Base-by-base conservation (phyloP, 192 early-diverging fungal species). In the Podila epigama region DNA sequence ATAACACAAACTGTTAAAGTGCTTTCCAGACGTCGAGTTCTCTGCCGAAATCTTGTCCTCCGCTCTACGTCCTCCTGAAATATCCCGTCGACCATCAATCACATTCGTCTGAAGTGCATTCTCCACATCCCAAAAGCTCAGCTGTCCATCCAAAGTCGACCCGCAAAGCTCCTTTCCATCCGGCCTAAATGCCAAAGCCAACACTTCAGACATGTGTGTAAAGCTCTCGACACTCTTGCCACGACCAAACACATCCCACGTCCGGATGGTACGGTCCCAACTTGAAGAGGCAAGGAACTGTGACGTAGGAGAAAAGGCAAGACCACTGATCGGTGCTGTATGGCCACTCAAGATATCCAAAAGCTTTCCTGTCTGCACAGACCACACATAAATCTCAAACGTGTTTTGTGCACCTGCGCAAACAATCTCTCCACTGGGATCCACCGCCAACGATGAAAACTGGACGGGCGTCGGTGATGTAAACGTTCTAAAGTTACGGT, bases 361-460 rank as follows among this genome's bases (percentile, higher is more conserved):
- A 48, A 98, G 83, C 69, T 96, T 95, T n/a, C 98, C 98, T 0
- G 96, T 99, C 75, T 98, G 97, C 67, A 99, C 94, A 58, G 93
- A 94, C 98, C 98, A 99, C 62, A 98, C 91, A 77, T 89, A 98
- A 39, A 99, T 95, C 69, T 98, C 97, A 82, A 98, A 99, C 6
- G 93, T 90, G 73, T 99, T 96, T 69, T 90, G 83, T 42, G 91
- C 92, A 33, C 96, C 96, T 18, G 97, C 98, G 78, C 94, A 96
- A 2, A 99, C 92, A 61, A 99, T 89, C 68, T 99, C 98, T 55
- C 97, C 96, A 81, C 93, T 95, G 2, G 95, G 92, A 69, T 98
- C 98, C 13, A 99, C 96, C 0, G 96, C 94, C 51, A 99, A 79
- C 13, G 90, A 92, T 28, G 88, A 89, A 65, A 99, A 98, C 83